Evolutionary conservation across 2,329 filamentous ascomycete genomes (phyloP).

Genomic region (Colletotrichum tamarilloi): DNA sequence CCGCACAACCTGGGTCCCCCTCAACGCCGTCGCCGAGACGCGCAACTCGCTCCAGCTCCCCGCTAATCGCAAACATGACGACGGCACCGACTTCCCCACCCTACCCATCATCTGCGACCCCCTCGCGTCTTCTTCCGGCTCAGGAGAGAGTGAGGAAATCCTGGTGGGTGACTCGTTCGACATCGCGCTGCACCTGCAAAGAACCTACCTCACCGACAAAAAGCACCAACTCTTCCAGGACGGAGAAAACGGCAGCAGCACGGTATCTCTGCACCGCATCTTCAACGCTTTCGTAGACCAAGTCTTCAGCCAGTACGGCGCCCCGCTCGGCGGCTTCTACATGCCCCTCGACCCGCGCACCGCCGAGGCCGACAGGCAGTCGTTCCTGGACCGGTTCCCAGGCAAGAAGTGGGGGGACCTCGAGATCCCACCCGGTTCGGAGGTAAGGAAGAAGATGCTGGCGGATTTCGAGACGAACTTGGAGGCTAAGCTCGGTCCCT

Average conservation of each 20-base stretch:
- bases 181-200: constrained; percentile 70
- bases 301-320: background rate
- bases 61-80: constrained; percentile 63
- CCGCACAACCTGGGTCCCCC: constrained; percentile 57
- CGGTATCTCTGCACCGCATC: constrained; percentile 51
- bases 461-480: background rate
- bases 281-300: constrained; percentile 49
- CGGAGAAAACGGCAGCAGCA: background rate
- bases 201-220: constrained; percentile 58
- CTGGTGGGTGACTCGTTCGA: constrained; percentile 73
- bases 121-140: constrained; percentile 39
- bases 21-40: constrained; percentile 62
- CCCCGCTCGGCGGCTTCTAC: background rate
- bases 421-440: background rate
- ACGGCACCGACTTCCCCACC: constrained; percentile 70
- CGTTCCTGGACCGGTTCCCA: background rate
- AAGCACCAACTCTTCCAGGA: constrained; percentile 60
- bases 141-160: background rate
- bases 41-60: constrained; percentile 59
- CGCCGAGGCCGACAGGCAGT: background rate
- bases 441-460: background rate
- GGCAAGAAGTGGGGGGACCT: background rate
- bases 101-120: constrained; percentile 67
- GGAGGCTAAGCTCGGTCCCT: background rate
- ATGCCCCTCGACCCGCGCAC: constrained; percentile 6